These are phyloP conservation scores for Ophidiomyces ophidiicola DNA, from an alignment of 2,329 filamentous ascomycete species.

Conservation along the genomic window DNA sequence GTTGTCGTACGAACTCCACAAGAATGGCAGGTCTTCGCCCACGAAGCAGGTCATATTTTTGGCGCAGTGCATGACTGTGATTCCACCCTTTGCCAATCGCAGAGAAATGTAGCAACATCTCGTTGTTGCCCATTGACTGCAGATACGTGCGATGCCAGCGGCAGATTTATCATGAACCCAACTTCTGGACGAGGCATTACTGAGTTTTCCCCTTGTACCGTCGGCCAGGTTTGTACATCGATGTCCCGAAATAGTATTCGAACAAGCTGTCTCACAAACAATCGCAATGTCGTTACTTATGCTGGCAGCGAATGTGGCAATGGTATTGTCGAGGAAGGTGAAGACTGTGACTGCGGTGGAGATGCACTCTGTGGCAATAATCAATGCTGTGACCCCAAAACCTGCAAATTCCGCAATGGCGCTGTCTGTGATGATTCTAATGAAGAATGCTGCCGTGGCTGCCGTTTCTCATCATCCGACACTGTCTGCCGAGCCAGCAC, in stretches of 20 bases:
- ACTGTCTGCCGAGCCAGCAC: conserved; percentile 71
- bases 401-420: conserved; percentile 67
- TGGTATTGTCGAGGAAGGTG: conserved; percentile 85
- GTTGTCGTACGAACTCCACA: conserved; percentile 70
- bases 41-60: conserved; percentile 87
- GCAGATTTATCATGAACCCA: conserved; percentile 91
- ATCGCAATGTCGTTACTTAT: conserved; percentile 69
- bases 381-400: conserved; percentile 68
- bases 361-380: conserved; percentile 58
- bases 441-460: conserved; percentile 35
- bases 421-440: conserved; percentile 59
- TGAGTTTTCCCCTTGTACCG: conserved; percentile 71
- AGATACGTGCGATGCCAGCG: conserved; percentile 58
- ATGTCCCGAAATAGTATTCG: conserved; percentile 66
- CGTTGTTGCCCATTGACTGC: conserved; percentile 70
- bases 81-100: conserved; percentile 50
- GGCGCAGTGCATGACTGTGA: conserved; percentile 91
- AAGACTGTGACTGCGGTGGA: conserved; percentile 94
- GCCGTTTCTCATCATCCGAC: conserved; percentile 39
- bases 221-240: conserved; percentile 89
- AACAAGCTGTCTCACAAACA: conserved; percentile 66
- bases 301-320: conserved; percentile 83
- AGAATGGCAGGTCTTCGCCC: conserved; percentile 92
- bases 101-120: conserved; percentile 46
- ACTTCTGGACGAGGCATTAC: conserved; percentile 63